Conservation (phyloP, 306 rosid species). For the Malus orientalis region DNA sequence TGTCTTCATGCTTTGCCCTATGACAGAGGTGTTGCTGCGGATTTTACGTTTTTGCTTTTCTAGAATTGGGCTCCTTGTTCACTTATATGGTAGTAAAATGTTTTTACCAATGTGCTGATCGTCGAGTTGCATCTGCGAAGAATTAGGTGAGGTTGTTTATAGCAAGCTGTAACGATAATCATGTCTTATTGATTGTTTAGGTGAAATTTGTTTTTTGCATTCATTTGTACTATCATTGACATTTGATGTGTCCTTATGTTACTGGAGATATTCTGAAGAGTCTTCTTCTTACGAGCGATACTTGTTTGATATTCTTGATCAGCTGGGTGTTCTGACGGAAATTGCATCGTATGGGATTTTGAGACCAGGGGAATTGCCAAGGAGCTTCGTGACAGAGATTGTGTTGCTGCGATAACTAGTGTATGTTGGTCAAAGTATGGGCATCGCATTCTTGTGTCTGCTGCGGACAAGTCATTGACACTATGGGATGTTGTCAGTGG, state of each 20-base stretch:
- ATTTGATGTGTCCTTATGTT: neutral
- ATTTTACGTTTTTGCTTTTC: neutral
- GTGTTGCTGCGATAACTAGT: conserved; percentile 59
- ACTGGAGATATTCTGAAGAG: neutral
- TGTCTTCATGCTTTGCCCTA: neutral
- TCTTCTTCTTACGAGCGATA: conserved; percentile 13
- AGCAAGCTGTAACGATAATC: neutral
- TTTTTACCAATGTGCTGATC: neutral
- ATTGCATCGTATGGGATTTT: conserved; percentile 89
- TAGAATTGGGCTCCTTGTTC: neutral
- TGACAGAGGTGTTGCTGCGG: neutral
- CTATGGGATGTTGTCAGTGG: conserved; percentile 79
- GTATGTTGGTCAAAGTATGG: conserved; percentile 73
- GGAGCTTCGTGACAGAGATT: conserved; percentile 69
- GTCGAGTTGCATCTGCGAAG: neutral
- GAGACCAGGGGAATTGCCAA: conserved; percentile 92
- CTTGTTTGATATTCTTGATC: conserved; percentile 23
- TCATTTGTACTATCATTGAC: neutral
- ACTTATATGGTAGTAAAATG: neutral
- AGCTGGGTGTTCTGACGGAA: conserved; percentile 98
- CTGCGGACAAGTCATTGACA: conserved; percentile 80
- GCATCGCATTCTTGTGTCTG: conserved; percentile 70
- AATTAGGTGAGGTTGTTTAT: neutral
- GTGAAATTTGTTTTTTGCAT: neutral
- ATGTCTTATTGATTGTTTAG: neutral